phyloP scores from a whole-genome alignment of 345 rosid species.

The Brassica incana region DNA sequence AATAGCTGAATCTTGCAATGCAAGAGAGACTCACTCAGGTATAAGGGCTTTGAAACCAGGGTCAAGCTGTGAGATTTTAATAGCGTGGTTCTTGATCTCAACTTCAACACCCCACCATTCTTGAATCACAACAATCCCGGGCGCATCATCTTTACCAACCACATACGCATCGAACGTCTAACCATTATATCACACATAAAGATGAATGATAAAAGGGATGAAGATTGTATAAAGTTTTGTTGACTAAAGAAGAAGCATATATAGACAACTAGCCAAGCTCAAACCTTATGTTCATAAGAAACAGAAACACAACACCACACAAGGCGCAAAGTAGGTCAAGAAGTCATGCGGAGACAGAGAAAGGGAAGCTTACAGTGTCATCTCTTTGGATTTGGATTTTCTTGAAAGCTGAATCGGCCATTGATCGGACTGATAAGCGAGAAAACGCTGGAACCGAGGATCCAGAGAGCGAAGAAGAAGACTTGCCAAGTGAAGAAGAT shows the following conservation, averaged over 20 bases:
- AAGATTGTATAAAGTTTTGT: background rate
- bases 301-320: background rate
- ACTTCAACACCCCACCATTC: slow-evolving; percentile 99
- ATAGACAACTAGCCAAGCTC: background rate
- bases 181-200: slow-evolving; percentile 5
- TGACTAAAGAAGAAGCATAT: background rate
- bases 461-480: slow-evolving; percentile 13
- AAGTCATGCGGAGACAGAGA: background rate
- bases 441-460: slow-evolving; percentile 30
- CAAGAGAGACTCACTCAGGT: slow-evolving; percentile 61
- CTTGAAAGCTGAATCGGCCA: slow-evolving; percentile 78
- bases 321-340: background rate
- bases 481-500: slow-evolving; percentile 21
- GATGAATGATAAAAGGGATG: background rate
- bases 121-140: slow-evolving; percentile 88
- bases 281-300: background rate
- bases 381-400: slow-evolving; percentile 88
- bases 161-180: slow-evolving; percentile 93
- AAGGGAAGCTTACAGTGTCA: slow-evolving; percentile 56
- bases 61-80: slow-evolving; percentile 71
- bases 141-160: slow-evolving; percentile 87
- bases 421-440: slow-evolving; percentile 54
- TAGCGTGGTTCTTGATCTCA: slow-evolving; percentile 92
- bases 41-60: slow-evolving; percentile 87
- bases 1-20: background rate